Conservation (phyloP, 2,329 filamentous ascomycete species). For the Aureobasidium uvarum region DNA sequence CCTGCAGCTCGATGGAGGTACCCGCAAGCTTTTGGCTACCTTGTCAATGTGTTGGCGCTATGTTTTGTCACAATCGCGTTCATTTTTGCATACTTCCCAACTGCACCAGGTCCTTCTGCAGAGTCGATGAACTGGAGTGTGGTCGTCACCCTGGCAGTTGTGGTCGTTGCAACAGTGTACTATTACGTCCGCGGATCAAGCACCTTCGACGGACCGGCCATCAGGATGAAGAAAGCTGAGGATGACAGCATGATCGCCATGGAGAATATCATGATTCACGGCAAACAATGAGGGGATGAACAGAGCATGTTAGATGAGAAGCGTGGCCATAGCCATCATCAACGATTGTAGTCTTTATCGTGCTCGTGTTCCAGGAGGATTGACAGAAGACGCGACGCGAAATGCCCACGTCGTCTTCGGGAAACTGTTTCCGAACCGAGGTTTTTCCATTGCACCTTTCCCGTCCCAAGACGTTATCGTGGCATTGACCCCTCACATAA, state of each 20-base stretch:
- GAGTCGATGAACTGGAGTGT: constrained; percentile 37
- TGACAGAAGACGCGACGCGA: background rate
- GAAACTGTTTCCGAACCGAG: background rate
- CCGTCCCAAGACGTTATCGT: background rate
- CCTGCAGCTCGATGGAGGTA: constrained; percentile 31
- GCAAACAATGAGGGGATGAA: background rate
- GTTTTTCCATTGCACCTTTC: background rate
- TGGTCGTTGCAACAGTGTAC: constrained; percentile 29
- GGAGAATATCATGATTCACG: background rate
- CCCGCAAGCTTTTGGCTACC: constrained; percentile 29
- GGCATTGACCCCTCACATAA: background rate
- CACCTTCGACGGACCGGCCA: constrained; percentile 4
- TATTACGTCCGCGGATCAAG: constrained; percentile 14
- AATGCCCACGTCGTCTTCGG: background rate
- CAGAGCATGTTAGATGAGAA: background rate
- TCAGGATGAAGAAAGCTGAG: constrained; percentile 13
- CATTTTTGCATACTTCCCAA: constrained; percentile 31
- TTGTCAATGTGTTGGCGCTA: constrained; percentile 28
- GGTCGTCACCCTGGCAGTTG: constrained; percentile 32
- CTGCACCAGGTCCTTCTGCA: constrained; percentile 30
- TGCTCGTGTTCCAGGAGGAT: background rate
- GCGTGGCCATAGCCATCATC: background rate
- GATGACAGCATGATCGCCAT: constrained; percentile 1
- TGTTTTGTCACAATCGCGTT: constrained; percentile 28
- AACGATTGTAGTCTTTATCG: background rate